A percentile compares a stretch with the other conserved stretches of the same genome.
phyloP scores from a whole-genome alignment of 768 basidiomycete species.

The Russula griseocarnosa region DNA sequence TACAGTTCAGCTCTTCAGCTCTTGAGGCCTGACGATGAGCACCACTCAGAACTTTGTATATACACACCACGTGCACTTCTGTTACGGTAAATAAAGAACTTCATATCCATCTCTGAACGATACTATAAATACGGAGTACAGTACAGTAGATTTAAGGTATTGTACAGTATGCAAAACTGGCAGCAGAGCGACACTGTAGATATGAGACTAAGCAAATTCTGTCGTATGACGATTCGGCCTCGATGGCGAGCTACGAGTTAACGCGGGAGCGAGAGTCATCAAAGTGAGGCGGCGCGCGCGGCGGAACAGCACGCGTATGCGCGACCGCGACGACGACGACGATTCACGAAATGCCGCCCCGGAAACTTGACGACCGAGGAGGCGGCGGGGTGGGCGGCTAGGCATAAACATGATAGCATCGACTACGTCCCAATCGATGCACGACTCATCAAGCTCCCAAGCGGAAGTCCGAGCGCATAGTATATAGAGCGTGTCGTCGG shows the following conservation, averaged over 20 bases:
- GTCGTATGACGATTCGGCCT: background rate
- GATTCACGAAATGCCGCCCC: no score
- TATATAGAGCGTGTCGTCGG: constrained; percentile 5
- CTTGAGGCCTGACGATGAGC: no score
- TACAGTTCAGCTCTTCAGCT: no score
- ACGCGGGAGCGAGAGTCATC: background rate
- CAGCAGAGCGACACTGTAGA: background rate
- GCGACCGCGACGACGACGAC: background rate
- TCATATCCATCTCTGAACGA: no score
- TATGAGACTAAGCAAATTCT: background rate
- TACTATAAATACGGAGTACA: no score
- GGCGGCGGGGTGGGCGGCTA: background rate
- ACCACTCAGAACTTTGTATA: no score
- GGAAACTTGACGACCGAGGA: background rate
- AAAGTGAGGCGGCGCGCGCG: constrained; percentile 6
- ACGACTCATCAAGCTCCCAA: constrained; percentile 8
- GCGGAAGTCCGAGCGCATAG: constrained; percentile 9
- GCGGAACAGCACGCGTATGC: constrained; percentile 8
- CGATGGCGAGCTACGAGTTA: background rate
- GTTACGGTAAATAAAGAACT: no score
- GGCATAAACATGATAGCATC: constrained; percentile 5
- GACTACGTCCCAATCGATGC: constrained; percentile 13
- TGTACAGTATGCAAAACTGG: background rate
- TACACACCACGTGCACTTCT: no score
- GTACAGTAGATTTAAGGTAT: background rate